Evolutionary conservation across 2,329 filamentous ascomycete genomes (phyloP), one percentile per base, ranked within the genome.

Genomic region (Penicillium polonicum): DNA sequence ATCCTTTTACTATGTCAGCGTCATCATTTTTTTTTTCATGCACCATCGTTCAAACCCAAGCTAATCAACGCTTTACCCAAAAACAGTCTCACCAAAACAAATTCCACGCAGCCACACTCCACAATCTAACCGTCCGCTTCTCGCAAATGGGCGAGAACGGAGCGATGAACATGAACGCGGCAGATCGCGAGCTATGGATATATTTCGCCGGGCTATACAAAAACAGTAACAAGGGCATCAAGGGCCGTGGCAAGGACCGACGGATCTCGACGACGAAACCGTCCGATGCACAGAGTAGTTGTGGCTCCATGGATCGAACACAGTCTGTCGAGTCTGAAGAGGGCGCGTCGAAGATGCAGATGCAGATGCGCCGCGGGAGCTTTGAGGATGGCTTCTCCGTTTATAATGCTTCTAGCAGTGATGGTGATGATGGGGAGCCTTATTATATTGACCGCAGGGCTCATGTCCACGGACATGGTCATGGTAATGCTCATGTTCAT

Each of bases 161-260:
- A 38, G 78, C 80, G 5, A 85, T 92, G 17, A 80, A 79, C 5
- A 85, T 92, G n/a, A 80, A 79, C 12, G 79, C 83, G 0, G 82
- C 87, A 38, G 91, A 97, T 68, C 87, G 85, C 60, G 88, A 91
- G 59, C 80, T 97, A 50, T 91, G 89, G 80, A 85, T 89, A 65
- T 96, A 96, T 77, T 94, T 97, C 71, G 84, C 87, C 4, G 83
- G 83, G 0, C 81, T 96, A n/a, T 97, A 96, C 82, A 96, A 96
- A 80, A 95, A 97, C 77, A 92, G 89, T 77, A 97, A 97, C 83
- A 96, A 96, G 75, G 94, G 94, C 1, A 97, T 97, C 80, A 97
- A 97, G 76, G 94, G 94, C 12, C 87, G 94, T 45, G 94, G 94
- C 43, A 94, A 93, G 72, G 90, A 92, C 66, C 83, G 91, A 21